Evolutionary conservation across 352 stramenopile genomes (phyloP), one percentile per base, ranked within the genome.

Genomic region (Phytophthora fragariae): DNA sequence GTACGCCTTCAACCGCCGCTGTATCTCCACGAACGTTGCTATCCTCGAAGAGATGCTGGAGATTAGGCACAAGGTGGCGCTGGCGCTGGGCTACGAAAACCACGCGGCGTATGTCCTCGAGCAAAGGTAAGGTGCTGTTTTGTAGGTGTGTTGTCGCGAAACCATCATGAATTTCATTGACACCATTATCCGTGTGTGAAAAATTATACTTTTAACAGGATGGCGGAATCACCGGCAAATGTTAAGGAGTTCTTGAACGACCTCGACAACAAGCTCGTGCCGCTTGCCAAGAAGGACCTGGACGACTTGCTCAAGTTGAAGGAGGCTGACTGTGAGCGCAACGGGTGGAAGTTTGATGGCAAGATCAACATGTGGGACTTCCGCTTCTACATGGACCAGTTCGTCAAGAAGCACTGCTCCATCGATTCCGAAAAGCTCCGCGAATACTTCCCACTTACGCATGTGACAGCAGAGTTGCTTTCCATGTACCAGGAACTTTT

Each of bases 291-390:
- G 72, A 90, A 90, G 62, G 88, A 96, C 62, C 49, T 94, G 14
- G 76, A 93, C 54, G 57, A 81, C 61, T 79, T 96, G 41, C 65
- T 92, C 54, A 88, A 89, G 80, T 79, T 94, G 19, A 94, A 94
- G 72, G 73, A 91, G 75, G 68, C 75, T 5, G 84, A 93, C 64
- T 89, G 80, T 59, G 76, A 90, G 53, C 62, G 62, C 19, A 81
- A 89, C 31, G 76, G 59, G 2, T 81, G 78, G 77, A 82, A 89
- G 59, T 93, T 92, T 63, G 89, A 96, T 67, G 90, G 88, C 54
- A 92, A 94, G 69, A 79, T 98, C 73, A 94, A 97, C 78, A 94
- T 96, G 75, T 97, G 90, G 88, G 92, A 98, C 79, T 94, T 93
- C 57, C 82, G 81, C 19, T 98, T 95, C 79, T 98, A 98, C 81